Evolutionary conservation across 1,139 yeast genomes (phyloP).

Genomic region (Scheffersomyces lignicola): DNA sequence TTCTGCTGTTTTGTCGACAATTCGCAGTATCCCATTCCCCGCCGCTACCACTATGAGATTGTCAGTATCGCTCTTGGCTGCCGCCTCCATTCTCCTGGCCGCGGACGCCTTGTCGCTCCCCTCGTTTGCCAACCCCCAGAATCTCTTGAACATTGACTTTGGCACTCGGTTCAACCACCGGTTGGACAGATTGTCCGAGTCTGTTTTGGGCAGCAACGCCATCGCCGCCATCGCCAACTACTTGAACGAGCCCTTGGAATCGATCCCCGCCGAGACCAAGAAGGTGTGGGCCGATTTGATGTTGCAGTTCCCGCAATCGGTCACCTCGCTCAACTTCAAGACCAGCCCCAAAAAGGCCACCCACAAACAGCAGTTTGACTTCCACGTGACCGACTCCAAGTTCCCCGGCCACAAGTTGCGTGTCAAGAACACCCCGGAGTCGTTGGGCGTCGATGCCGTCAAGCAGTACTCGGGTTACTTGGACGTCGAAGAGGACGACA

Average conservation of each 20-base stretch:
- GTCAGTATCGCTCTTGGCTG: conserved; percentile 21
- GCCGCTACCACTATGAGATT: conserved; percentile 36
- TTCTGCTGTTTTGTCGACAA: too few species aligned
- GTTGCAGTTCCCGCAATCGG: conserved; percentile 53
- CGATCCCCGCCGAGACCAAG: conserved; percentile 49
- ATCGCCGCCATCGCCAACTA: conserved; percentile 33
- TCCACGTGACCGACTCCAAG: conserved; percentile 45
- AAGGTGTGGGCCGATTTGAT: conserved; percentile 63
- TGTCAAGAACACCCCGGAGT: conserved; percentile 57
- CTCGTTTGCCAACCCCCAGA: conserved; percentile 26
- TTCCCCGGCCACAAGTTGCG: conserved; percentile 60
- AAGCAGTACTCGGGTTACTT: conserved; percentile 87
- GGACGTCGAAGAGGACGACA: conserved; percentile 80
- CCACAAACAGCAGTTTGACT: conserved; percentile 52
- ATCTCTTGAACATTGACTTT: conserved; percentile 24
- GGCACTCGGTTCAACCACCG: conserved; percentile 15
- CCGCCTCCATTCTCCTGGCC: conserved; percentile 22
- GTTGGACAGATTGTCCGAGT: conserved; percentile 17
- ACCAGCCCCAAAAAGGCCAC: conserved; percentile 50
- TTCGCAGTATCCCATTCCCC: too few species aligned
- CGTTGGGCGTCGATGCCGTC: conserved; percentile 72
- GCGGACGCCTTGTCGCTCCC: conserved; percentile 34
- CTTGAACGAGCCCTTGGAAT: conserved; percentile 48
- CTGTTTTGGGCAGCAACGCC: conserved; percentile 21
- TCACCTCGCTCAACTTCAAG: conserved; percentile 47